Evolutionary conservation across 2,329 filamentous ascomycete genomes (phyloP).

Genomic region (Diaporthe velutina): DNA sequence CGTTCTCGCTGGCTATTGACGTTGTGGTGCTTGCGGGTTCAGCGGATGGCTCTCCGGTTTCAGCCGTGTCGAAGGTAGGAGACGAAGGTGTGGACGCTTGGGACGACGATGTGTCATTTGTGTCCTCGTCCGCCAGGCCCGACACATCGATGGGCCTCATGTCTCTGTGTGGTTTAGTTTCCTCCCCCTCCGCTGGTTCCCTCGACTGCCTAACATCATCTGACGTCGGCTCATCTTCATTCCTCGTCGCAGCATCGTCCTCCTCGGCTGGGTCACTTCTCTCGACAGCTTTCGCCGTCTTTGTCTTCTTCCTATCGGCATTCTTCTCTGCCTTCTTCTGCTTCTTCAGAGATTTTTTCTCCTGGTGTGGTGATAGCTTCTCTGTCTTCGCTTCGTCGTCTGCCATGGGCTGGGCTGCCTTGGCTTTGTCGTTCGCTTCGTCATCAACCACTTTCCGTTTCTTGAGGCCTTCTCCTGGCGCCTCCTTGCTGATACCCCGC

Average conservation of each 20-base stretch:
- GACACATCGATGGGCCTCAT: slow-evolving; percentile 60
- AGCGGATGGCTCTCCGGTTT: slow-evolving; percentile 53
- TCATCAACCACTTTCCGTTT: slow-evolving; percentile 53
- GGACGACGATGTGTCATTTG: slow-evolving; percentile 54
- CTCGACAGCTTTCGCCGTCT: slow-evolving; percentile 36
- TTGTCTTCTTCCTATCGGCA: slow-evolving; percentile 44
- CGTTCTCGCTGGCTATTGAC: slow-evolving; percentile 76
- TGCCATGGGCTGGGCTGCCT: slow-evolving; percentile 48
- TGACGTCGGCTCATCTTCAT: slow-evolving; percentile 34
- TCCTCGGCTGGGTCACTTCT: background rate
- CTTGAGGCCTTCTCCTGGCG: slow-evolving; percentile 75
- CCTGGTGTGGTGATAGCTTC: slow-evolving; percentile 36
- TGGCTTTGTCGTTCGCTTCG: slow-evolving; percentile 68
- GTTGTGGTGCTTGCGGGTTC: slow-evolving; percentile 72
- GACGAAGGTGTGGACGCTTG: slow-evolving; percentile 68
- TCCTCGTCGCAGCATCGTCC: slow-evolving; percentile 61
- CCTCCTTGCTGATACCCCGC: slow-evolving; percentile 69
- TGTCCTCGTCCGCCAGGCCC: slow-evolving; percentile 61
- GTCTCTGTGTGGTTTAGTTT: slow-evolving; percentile 45
- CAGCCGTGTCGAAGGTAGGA: slow-evolving; percentile 69
- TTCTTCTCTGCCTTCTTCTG: slow-evolving; percentile 45
- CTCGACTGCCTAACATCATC: slow-evolving; percentile 41
- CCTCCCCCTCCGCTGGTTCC: slow-evolving; percentile 47
- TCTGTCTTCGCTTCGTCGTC: slow-evolving; percentile 44
- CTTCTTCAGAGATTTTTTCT: slow-evolving; percentile 39